Percentiles rank a stretch among this genome's conserved stretches.
Evolutionary conservation across 441 rosid genomes (phyloP).

Genomic region (Aleurites moluccanus): DNA sequence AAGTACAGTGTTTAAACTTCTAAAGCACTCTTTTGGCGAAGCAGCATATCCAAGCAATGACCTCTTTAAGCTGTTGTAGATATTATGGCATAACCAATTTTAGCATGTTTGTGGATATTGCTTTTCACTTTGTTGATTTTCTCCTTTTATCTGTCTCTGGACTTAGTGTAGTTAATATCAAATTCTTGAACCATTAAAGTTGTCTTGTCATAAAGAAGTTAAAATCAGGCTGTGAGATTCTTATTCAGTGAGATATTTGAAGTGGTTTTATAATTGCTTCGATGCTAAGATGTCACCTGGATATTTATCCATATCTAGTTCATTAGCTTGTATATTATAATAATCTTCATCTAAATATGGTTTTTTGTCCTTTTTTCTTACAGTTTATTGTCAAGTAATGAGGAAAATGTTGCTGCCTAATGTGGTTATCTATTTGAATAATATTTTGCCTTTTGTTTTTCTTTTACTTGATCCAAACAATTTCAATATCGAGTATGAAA

Average conservation of each 20-base stretch:
- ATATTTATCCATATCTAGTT: not conserved
- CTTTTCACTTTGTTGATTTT: too few relatives aligned
- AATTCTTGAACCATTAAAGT: not conserved
- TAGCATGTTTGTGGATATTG: not conserved
- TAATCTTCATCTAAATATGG: not conserved
- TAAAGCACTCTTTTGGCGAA: not conserved
- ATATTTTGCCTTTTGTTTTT: not conserved
- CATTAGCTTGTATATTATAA: not conserved
- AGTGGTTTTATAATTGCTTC: not conserved
- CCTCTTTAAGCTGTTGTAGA: not conserved
- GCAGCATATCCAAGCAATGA: not conserved
- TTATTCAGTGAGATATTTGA: not conserved
- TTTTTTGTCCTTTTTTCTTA: not conserved
- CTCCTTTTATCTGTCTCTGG: not conserved
- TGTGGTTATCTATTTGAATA: not conserved
- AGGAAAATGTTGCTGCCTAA: slow-evolving; percentile 5
- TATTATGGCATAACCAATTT: not conserved
- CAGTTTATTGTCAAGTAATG: not conserved
- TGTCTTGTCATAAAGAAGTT: not conserved
- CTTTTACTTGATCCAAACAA: not conserved
- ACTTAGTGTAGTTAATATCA: not conserved
- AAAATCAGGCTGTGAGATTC: not conserved
- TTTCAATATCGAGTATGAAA: not conserved
- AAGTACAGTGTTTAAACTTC: not conserved
- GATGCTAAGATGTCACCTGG: not conserved